A percentile compares a stretch with the other conserved stretches of the same genome.
phyloP scores from a whole-genome alignment of 306 rosid species.

The Mimosa bimucronata region DNA sequence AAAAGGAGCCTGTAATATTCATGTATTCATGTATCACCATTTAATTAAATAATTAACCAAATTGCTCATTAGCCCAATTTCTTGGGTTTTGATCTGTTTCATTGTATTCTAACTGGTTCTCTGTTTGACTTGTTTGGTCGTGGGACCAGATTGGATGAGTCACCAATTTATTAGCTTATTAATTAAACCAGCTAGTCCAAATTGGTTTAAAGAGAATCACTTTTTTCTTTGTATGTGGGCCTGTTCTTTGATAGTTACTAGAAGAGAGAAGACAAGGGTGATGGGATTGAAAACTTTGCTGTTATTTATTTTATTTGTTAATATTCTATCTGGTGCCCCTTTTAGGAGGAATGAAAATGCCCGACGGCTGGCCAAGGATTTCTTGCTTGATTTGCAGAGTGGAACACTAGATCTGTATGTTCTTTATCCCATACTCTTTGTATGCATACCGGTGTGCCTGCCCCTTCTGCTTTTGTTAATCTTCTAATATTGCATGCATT shows the following conservation, averaged over 20 bases:
- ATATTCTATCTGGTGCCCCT: conserved; percentile 22
- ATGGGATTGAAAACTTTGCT: conserved; percentile 18
- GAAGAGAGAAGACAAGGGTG: neutral
- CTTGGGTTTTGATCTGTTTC: neutral
- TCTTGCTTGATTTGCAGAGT: conserved; percentile 89
- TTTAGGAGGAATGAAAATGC: conserved; percentile 96
- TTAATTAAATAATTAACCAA: neutral
- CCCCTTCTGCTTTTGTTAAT: conserved; percentile 24
- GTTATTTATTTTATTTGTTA: conserved; percentile 27
- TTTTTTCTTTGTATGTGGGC: conserved; percentile 10
- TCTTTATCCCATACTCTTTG: conserved; percentile 19
- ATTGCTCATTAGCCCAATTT: too few relatives aligned
- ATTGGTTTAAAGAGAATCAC: neutral
- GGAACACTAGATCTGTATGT: conserved; percentile 85
- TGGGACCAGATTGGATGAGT: neutral
- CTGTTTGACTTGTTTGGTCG: neutral
- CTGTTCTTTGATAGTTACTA: neutral
- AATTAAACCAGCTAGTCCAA: neutral
- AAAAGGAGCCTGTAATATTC: neutral
- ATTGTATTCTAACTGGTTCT: neutral
- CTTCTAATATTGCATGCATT: conserved; percentile 32
- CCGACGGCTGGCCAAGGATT: conserved; percentile 77
- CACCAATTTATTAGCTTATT: neutral
- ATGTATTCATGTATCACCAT: neutral
- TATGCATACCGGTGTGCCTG: neutral